These are phyloP conservation scores for Cystobasidiaceae sp. DNA, from an alignment of 1,284 basidiomycete species.

Conservation along the genomic window DNA sequence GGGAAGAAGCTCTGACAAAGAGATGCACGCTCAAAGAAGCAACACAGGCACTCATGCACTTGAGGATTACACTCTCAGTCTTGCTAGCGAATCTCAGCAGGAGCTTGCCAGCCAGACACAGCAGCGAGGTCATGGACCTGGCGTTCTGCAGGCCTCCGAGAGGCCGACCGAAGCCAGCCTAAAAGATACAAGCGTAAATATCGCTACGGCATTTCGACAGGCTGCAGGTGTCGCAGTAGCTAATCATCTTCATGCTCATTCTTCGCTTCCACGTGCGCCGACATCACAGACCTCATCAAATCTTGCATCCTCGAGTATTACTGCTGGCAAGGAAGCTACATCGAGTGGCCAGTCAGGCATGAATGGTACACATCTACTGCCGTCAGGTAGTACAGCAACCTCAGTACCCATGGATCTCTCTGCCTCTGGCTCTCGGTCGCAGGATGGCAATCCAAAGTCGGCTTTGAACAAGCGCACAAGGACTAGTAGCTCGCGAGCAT, in stretches of 20 bases:
- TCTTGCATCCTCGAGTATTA: no score
- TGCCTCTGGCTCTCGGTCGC: no score
- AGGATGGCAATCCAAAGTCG: no score
- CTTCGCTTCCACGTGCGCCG: neutral
- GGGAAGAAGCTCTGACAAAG: no score
- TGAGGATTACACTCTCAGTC: neutral
- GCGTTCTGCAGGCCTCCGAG: conserved; percentile 12
- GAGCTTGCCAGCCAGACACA: neutral
- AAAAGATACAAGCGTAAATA: conserved; percentile 69
- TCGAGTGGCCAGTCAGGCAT: neutral
- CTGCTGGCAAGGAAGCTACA: neutral
- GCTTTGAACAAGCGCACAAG: no score
- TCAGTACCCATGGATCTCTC: no score
- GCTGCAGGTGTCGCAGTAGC: conserved; percentile 33
- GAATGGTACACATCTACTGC: neutral
- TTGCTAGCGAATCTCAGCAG: neutral
- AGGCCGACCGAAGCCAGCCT: neutral
- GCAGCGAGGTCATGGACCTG: conserved; percentile 9
- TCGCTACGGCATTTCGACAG: conserved; percentile 65
- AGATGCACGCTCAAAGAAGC: neutral
- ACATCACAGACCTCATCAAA: no score
- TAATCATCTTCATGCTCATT: conserved; percentile 15
- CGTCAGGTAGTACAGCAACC: neutral
- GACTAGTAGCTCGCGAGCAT: neutral
- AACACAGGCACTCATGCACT: neutral